phyloP scores from a whole-genome alignment of 2,329 filamentous ascomycete genomes.

The Talaromyces sp. region DNA sequence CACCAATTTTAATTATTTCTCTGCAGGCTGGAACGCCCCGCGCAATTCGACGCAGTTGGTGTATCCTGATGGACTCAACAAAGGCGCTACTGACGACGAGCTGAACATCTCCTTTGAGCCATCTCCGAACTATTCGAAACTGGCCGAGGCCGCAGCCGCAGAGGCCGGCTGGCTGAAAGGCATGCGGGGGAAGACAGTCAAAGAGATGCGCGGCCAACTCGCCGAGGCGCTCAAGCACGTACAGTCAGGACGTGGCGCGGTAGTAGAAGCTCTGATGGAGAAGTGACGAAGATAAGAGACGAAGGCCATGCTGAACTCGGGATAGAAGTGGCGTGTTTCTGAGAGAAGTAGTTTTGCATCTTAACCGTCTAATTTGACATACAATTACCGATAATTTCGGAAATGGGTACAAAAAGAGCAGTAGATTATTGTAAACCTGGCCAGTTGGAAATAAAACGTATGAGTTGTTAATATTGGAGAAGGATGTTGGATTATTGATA shows the following conservation, averaged over 20 bases:
- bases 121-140: conserved; percentile 2
- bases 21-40: conserved; percentile 6
- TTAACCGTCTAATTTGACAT: not conserved
- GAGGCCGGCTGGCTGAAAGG: not conserved
- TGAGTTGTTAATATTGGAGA: not conserved
- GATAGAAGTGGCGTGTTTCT: not conserved
- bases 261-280: not conserved
- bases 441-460: not conserved
- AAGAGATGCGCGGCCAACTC: not conserved
- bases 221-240: not conserved
- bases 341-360: not conserved
- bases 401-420: not conserved
- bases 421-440: not conserved
- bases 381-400: not conserved
- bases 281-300: not conserved
- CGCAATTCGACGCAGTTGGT: conserved; percentile 5
- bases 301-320: not conserved
- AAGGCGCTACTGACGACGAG: conserved; percentile 2
- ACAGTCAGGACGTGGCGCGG: not conserved
- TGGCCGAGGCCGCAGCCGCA: not conserved
- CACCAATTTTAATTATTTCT: not conserved
- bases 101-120: conserved; percentile 5
- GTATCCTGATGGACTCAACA: conserved; percentile 7
- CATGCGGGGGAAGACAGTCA: not conserved
- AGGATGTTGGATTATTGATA: not conserved